phyloP scores from a whole-genome alignment of 208 protist genomes.

The Leishmania mexicana region DNA sequence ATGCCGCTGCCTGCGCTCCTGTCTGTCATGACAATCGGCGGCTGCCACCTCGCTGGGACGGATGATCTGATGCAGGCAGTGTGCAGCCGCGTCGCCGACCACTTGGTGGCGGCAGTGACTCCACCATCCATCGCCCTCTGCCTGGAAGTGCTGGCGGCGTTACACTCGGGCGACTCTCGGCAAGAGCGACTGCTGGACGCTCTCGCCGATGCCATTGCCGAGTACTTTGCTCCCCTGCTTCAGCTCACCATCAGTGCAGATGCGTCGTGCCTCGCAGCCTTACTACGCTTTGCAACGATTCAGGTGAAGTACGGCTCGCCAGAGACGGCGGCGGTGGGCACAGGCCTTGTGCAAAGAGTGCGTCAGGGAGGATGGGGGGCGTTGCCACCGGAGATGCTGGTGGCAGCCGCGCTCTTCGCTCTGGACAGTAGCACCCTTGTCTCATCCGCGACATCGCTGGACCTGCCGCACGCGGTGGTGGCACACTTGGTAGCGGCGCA shows the following conservation, averaged over 20 bases:
- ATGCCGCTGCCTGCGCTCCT: slow-evolving; percentile 25
- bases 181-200: slow-evolving; percentile 54
- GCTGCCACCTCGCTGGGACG: not conserved
- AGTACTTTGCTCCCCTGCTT: slow-evolving; percentile 4
- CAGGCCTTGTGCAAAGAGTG: slow-evolving; percentile 31
- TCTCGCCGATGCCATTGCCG: slow-evolving; percentile 29
- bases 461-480: slow-evolving; percentile 26
- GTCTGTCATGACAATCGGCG: slow-evolving; percentile 14
- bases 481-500: slow-evolving; percentile 21
- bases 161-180: slow-evolving; percentile 23
- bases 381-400: slow-evolving; percentile 11
- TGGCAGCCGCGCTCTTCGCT: slow-evolving; percentile 19
- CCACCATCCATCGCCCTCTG: slow-evolving; percentile 1
- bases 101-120: not conserved
- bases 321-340: slow-evolving; percentile 38
- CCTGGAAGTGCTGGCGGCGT: slow-evolving; percentile 27
- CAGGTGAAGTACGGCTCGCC: slow-evolving; percentile 46
- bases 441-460: not conserved
- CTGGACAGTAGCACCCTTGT: slow-evolving; percentile 9
- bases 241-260: not conserved
- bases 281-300: slow-evolving; percentile 32
- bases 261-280: not conserved
- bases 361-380: slow-evolving; percentile 7
- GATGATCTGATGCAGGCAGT: slow-evolving; percentile 4
- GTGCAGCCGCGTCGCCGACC: slow-evolving; percentile 9